Percentiles rank a stretch among this genome's conserved stretches.
Conservation (phyloP, 768 basidiomycete genomes). For the Macrolepiota albuminosa region DNA sequence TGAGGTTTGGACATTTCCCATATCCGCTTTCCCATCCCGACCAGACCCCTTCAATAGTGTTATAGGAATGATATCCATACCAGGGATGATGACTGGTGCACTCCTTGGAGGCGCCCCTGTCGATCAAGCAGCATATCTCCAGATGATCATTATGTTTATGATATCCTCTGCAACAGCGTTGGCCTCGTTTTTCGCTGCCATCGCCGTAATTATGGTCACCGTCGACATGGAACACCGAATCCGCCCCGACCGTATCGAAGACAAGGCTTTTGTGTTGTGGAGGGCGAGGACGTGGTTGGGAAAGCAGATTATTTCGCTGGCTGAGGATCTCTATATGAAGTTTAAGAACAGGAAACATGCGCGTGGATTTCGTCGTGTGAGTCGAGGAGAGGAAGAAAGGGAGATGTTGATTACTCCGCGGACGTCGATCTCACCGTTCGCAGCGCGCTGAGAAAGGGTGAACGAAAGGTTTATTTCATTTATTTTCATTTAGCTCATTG, state of each 20-base stretch:
- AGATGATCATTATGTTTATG: slow-evolving; percentile 96
- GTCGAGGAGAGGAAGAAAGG: not conserved
- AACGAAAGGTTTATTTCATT: not conserved
- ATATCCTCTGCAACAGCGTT: slow-evolving; percentile 75
- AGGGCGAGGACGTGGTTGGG: slow-evolving; percentile 15
- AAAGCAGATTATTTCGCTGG: slow-evolving; percentile 1
- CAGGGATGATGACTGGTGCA: slow-evolving; percentile 91
- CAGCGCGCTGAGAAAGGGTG: not conserved
- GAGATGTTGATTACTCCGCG: not conserved
- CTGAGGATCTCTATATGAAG: not conserved
- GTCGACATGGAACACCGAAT: slow-evolving; percentile 68
- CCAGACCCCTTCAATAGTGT: slow-evolving; percentile 37
- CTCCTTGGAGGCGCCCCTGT: slow-evolving; percentile 84
- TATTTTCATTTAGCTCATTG: too few species aligned
- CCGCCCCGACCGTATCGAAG: slow-evolving; percentile 57
- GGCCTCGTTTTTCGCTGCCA: slow-evolving; percentile 59
- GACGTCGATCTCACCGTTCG: not conserved
- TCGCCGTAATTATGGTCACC: slow-evolving; percentile 54
- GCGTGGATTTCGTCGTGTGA: not conserved
- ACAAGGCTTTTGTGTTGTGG: slow-evolving; percentile 24
- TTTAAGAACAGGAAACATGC: not conserved
- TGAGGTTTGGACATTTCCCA: slow-evolving; percentile 49
- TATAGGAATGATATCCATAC: slow-evolving; percentile 73
- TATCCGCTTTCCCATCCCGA: not conserved
- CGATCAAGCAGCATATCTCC: slow-evolving; percentile 78